phyloP scores from a whole-genome alignment of 371 early-diverging fungal genomes.

The Mucor mucedo region DNA sequence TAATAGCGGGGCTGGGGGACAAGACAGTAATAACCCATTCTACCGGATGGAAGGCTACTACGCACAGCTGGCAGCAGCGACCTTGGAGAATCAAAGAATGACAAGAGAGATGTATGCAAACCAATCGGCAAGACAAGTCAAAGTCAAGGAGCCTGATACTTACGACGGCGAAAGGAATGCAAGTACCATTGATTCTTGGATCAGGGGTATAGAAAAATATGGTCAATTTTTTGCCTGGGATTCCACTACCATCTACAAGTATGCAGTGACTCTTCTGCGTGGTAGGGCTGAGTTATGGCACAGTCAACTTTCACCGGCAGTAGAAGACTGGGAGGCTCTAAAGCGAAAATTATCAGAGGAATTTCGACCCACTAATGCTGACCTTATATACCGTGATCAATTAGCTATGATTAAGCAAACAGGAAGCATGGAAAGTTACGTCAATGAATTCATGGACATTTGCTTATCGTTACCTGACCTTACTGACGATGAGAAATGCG shows the following conservation, averaged over 20 bases:
- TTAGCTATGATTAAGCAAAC: not conserved
- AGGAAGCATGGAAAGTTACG: not conserved
- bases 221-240: not conserved
- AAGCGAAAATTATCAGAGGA: not conserved
- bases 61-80: too few species aligned
- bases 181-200: too few species aligned
- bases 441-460: slow-evolving; percentile 1
- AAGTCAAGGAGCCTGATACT: too few species aligned
- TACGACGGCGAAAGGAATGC: too few species aligned
- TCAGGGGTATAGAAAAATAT: not conserved
- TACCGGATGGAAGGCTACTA: too few species aligned
- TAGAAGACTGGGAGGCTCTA: not conserved
- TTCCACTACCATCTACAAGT: slow-evolving; percentile 10
- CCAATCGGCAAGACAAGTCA: too few species aligned
- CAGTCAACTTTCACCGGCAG: not conserved
- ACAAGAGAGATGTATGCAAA: too few species aligned
- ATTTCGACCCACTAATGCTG: slow-evolving; percentile 4
- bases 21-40: too few species aligned
- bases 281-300: slow-evolving; percentile 4
- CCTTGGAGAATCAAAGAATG: too few species aligned
- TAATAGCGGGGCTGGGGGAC: too few species aligned
- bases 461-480: not conserved
- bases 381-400: not conserved
- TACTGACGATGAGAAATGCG: not conserved
- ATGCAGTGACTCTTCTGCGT: not conserved